Base-by-base conservation (phyloP, 169 alveolate species). In the Plasmodium fragile region DNA sequence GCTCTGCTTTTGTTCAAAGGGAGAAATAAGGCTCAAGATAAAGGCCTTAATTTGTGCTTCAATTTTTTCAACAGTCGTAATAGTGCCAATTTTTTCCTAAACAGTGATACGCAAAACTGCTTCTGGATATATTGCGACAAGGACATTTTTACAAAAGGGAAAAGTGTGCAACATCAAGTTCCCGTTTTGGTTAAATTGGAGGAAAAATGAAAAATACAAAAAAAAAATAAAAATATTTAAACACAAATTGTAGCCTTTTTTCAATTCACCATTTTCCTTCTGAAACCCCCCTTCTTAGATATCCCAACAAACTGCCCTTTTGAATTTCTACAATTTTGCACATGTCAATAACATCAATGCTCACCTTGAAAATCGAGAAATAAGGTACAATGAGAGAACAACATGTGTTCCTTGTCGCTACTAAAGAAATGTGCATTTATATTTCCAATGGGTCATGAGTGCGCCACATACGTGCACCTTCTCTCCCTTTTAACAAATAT, bases 171-270 rank as follows among this genome's bases (percentile, higher is more conserved):
- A 49, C 73, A 28, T 45, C 84, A 83, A 72, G 52, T 83, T 83
- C 92, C 92, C 39, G 59, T 83, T 83, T 36, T 83, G 92, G 92
- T 83, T 83, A 81, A 81, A 81, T 28, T 81, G 34, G 28, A 78
- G 39, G 39, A 43, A 78, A 78, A 78, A 0, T 13, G 7, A 82
- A 36, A 36, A 18, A 18, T 6, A 82, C 1, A 59, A 0, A 59
- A 16, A 13, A 18, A 43, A 43, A 36, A 77, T 7, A 2, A 39
- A 18, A 59, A 36, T 7, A 0, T 3, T 1, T 39, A n/a, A 82
- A 3, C 18, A 4, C 49, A 28, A 34, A 36, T 36, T 82, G 43
- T 39, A 28, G n/a, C 39, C 28, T 39, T n/a, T 45, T 39, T 28
- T 49, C 32, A 7, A 82, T 80, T 65, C 16, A 39, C 43, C 45